Base-by-base conservation (phyloP, 169 alveolate genomes). In the Cryptosporidium parvum region DNA sequence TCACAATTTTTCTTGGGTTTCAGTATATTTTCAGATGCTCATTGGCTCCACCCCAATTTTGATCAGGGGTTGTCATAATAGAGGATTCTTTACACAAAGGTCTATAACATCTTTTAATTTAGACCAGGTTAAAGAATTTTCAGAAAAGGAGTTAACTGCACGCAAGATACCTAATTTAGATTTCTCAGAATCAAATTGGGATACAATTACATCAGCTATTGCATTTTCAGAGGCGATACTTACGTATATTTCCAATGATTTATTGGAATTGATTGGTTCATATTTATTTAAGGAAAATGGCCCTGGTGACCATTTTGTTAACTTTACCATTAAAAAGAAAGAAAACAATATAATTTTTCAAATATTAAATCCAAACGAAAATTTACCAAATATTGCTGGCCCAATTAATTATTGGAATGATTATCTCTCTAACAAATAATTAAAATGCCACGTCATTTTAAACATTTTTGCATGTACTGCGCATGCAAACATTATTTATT, bases 1-100 rank as follows among this genome's bases (percentile, higher is more conserved):
- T 29, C 72, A 59, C 44, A 73, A 73, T n/a, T 73, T 73, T 73
- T 59, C 86, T 4, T 73, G 86, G 86, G 65, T 45, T 21, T 73
- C 86, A 14, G 71, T 59, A 18, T 73, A 73, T 37, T 73, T 73
- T 59, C 86, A 73, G 37, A 73, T 73, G 86, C 59, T 73, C 14
- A n/a, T 73, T n/a, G 86, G 86, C 2, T 56, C 67, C 16, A 73
- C 86, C n/a, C 61, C 86, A 16, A 29, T 48, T 3, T 44, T 73
- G 4, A 73, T 73, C 23, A 73, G 71, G 44, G 86, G 86, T 0
- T 56, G 71, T 31, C 86, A 73, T 42, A 73, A 53, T 23, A 33
- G 71, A 18, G 86, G 86, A 12, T 56, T 39, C 45, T 73, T 73
- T 39, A 33, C 23, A 10, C 44, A 59, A 29, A 33, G 71, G n/a